Base-by-base conservation (phyloP, 257 asterid genomes). In the Ocimum tenuiflorum region DNA sequence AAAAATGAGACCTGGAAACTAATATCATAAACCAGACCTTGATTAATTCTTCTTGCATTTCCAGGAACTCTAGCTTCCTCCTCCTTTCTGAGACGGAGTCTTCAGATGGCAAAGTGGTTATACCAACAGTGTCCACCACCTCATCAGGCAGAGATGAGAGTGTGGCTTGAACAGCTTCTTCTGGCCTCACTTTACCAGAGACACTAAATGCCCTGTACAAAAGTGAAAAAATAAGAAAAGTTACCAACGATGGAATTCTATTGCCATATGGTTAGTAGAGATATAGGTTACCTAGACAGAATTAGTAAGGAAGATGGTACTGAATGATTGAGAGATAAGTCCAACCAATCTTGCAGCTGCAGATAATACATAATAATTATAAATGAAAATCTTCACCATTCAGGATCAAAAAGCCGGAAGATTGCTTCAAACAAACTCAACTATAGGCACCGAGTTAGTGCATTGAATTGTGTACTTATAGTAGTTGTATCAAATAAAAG, bases 331-430 rank as follows among this genome's bases (percentile, higher is more conserved):
- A 94, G 95, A 64, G 99, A 94, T 67, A 94, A 88, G 79, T 90
- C 97, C 80, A 94, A 75, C 99, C 99, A 94, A 75, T 94, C 97
- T 69, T 75, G 83, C 46, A 90, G 90, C 99, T 94, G 96, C 85
- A 73, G 63, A 60, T 35, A 74, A 74, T 24, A 66, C 14, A 54
- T 61, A 53, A 22, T 42, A 17, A 75, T 18, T 23, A 48, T 4
- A 63, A 48, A 12, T 45, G 46, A 17, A 43, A 68, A 52, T 15
- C 59, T 67, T 61, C 58, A 54, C 24, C 14, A 1, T 41, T 60
- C 69, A 63, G 74, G 65, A 52, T 52, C 43, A 65, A 58, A 64
- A 64, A 49, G 67, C 49, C 27, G 41, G 15, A 22, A 60, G 42
- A 61, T 27, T 45, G 65, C 12, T 43, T 6, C 14, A 51, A 18